Evolutionary conservation across 129 eudicot species (phyloP).

Genomic region (Flaveria linearis): DNA sequence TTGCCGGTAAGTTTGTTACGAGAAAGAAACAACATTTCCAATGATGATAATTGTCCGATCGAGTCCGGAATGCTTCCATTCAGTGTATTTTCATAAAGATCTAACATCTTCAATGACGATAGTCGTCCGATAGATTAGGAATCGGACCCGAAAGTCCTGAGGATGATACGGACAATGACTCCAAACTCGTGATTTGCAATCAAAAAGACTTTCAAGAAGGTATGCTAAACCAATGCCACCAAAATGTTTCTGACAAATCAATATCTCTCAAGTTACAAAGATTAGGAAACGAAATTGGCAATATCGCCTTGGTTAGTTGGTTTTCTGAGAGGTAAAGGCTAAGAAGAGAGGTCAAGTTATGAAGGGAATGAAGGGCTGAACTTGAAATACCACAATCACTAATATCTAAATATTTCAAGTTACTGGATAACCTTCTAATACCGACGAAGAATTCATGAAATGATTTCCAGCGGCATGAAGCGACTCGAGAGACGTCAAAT

Average conservation of each 20-base stretch:
- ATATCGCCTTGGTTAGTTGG: constrained; percentile 2
- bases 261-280: constrained; percentile 21
- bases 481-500: constrained; percentile 20
- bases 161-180: neutral
- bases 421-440: constrained; percentile 16
- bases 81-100: too few species aligned
- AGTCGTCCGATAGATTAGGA: constrained; percentile 18
- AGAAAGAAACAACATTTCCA: constrained; percentile 15
- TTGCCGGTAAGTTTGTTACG: neutral
- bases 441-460: constrained; percentile 9
- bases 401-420: neutral
- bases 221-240: neutral
- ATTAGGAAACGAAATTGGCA: constrained; percentile 2
- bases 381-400: too few species aligned
- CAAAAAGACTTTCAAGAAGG: constrained; percentile 6
- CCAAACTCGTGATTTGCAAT: constrained; percentile 30
- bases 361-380: neutral
- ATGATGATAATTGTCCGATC: constrained; percentile 17
- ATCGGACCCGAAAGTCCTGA: constrained; percentile 16
- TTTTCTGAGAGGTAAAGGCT: neutral
- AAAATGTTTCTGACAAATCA: neutral
- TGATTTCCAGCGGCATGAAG: neutral
- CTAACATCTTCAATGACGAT: neutral
- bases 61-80: constrained; percentile 9
- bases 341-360: constrained; percentile 22